These are phyloP conservation scores for Zygotorulaspora danielsina DNA, from an alignment of 805 yeast species.

Conservation along the genomic window DNA sequence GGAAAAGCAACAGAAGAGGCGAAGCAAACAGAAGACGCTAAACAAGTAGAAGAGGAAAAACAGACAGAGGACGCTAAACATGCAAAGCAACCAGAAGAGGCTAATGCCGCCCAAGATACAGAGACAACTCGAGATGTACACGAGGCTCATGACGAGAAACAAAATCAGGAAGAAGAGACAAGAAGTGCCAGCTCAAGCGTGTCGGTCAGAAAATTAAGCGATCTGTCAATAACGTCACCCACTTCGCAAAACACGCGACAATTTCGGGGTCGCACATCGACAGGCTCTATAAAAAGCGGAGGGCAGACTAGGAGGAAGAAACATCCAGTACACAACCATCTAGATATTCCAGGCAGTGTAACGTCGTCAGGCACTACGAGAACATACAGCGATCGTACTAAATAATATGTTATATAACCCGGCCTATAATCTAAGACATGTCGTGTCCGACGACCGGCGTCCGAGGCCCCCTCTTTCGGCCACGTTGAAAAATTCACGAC, in stretches of 20 bases:
- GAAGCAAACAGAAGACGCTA: neutral
- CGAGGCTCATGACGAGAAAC: neutral
- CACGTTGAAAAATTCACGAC: constrained; percentile 1
- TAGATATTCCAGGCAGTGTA: constrained; percentile 18
- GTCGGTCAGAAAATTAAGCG: constrained; percentile 3
- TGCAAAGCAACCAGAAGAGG: constrained; percentile 1
- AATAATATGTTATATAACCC: neutral
- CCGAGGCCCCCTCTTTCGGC: constrained; percentile 3
- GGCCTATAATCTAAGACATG: neutral
- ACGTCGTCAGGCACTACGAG: constrained; percentile 17
- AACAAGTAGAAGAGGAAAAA: neutral
- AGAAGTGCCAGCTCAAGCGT: too few species aligned
- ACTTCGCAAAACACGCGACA: constrained; percentile 1
- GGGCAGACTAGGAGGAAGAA: constrained; percentile 11
- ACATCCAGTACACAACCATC: constrained; percentile 17
- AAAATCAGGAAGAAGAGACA: too few species aligned
- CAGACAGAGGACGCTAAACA: constrained; percentile 8
- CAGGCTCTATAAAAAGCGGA: constrained; percentile 19
- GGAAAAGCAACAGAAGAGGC: neutral
- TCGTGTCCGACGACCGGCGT: constrained; percentile 7
- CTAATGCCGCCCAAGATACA: neutral
- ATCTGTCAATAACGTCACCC: constrained; percentile 6
- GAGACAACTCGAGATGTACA: constrained; percentile 2
- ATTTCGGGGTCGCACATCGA: constrained; percentile 10
- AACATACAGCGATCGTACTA: constrained; percentile 7